A percentile compares a stretch with the other conserved stretches of the same genome.
Conservation (phyloP, 495 filamentous ascomycete species). For the Polyplosphaeria fusca region DNA sequence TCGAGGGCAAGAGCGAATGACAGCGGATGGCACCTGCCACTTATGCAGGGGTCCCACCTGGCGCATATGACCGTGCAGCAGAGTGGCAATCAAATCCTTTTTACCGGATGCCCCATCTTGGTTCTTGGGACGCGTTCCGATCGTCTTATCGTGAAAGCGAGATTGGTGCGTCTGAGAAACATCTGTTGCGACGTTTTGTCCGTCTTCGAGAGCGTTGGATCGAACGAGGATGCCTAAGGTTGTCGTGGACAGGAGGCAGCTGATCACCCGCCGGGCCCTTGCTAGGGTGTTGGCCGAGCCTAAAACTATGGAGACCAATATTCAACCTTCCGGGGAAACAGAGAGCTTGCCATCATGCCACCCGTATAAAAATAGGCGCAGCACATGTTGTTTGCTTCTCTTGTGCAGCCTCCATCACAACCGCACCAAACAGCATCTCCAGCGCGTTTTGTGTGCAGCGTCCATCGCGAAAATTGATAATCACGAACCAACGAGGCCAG, state of each 20-base stretch:
- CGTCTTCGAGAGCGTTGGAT: neutral
- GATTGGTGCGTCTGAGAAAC: neutral
- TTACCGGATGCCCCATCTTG: neutral
- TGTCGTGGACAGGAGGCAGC: neutral
- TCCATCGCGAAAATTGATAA: neutral
- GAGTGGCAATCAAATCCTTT: neutral
- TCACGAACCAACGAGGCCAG: neutral
- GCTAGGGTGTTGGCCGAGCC: neutral
- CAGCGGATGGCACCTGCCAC: neutral
- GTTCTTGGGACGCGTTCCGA: neutral
- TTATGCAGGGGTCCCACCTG: conserved; percentile 5
- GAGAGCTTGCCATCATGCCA: neutral
- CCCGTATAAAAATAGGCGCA: neutral
- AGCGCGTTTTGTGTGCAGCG: neutral
- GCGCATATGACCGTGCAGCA: neutral
- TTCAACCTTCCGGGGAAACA: neutral
- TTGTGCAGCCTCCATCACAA: neutral
- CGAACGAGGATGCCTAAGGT: no score
- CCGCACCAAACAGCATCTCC: neutral
- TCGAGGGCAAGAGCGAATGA: neutral
- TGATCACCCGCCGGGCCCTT: neutral
- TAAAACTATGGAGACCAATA: neutral
- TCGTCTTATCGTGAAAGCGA: no score
- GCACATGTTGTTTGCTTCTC: neutral
- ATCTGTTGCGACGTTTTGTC: neutral